These are phyloP conservation scores for Septoria petroselini DNA, from an alignment of 2,329 filamentous ascomycete species.

Conservation along the genomic window DNA sequence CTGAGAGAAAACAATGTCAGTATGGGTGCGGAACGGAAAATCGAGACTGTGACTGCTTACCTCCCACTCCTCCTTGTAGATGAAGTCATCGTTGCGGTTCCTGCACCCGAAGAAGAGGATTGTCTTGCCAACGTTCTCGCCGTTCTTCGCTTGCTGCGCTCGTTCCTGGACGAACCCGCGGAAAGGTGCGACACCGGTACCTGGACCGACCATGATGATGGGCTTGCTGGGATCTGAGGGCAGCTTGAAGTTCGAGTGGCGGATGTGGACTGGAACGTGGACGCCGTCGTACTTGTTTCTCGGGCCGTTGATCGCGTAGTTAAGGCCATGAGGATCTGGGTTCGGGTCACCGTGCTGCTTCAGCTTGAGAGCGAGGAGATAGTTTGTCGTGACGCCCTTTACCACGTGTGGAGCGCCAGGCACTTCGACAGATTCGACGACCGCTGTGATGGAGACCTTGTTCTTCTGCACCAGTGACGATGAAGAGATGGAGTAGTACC, in stretches of 20 bases:
- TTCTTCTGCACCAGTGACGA: slow-evolving; percentile 91
- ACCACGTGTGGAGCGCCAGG: slow-evolving; percentile 75
- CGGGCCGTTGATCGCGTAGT: slow-evolving; percentile 82
- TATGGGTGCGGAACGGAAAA: not conserved
- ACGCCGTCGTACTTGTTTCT: slow-evolving; percentile 97
- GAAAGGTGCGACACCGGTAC: slow-evolving; percentile 95
- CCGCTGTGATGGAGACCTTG: slow-evolving; percentile 90
- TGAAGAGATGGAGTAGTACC: slow-evolving; percentile 99
- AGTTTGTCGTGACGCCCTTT: slow-evolving; percentile 95
- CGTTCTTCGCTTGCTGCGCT: slow-evolving; percentile 74
- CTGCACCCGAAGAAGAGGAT: slow-evolving; percentile 95
- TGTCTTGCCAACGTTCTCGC: slow-evolving; percentile 79
- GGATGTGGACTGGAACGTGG: slow-evolving; percentile 90
- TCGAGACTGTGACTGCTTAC: slow-evolving; percentile 56
- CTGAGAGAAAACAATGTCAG: slow-evolving; percentile 47
- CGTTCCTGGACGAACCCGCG: slow-evolving; percentile 92
- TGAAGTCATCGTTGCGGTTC: slow-evolving; percentile 80
- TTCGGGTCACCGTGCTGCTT: slow-evolving; percentile 88
- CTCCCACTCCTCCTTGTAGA: slow-evolving; percentile 90
- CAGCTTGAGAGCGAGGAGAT: slow-evolving; percentile 88
- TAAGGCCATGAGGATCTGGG: slow-evolving; percentile 77
- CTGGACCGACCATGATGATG: slow-evolving; percentile 92
- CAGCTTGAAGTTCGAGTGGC: slow-evolving; percentile 98
- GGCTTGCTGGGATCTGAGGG: slow-evolving; percentile 93
- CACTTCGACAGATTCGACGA: slow-evolving; percentile 80